phyloP scores from a whole-genome alignment of 176 grass and related monocot genomes.

The Puccinellia tenuiflora region DNA sequence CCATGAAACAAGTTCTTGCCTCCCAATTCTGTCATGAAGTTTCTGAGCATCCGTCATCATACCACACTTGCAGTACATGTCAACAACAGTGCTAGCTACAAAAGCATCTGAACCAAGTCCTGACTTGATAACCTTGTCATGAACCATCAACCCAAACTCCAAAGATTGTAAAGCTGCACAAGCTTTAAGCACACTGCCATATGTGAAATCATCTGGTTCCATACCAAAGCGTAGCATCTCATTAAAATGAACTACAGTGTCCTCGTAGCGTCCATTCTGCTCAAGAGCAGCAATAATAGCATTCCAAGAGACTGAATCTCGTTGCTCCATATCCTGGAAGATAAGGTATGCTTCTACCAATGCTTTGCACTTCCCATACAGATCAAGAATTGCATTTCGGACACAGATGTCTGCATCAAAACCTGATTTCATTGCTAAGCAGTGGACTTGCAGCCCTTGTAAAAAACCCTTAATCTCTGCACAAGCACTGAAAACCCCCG shows the following conservation, averaged over 20 bases:
- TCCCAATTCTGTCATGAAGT: conserved; percentile 65
- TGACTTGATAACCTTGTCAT: conserved; percentile 81
- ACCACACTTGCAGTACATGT: conserved; percentile 88
- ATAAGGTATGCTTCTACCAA: conserved; percentile 48
- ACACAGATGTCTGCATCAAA: conserved; percentile 57
- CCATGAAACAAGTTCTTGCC: conserved; percentile 57
- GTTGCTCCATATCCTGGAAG: conserved; percentile 69
- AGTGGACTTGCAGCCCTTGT: conserved; percentile 69
- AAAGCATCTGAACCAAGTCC: conserved; percentile 68
- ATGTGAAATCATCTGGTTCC: conserved; percentile 86
- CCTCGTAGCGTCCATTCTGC: conserved; percentile 59
- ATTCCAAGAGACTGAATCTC: conserved; percentile 86
- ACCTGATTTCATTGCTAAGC: conserved; percentile 58
- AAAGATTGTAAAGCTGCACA: conserved; percentile 70
- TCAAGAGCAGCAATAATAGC: conserved; percentile 74
- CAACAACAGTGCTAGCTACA: conserved; percentile 69
- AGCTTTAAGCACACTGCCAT: conserved; percentile 87
- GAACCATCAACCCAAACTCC: conserved; percentile 63
- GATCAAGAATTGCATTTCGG: conserved; percentile 65
- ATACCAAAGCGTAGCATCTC: conserved; percentile 63
- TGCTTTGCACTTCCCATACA: conserved; percentile 90
- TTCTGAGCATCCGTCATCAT: conserved; percentile 68
- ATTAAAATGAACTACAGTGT: conserved; percentile 61
- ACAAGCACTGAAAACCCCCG: conserved; percentile 71
- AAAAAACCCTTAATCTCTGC: conserved; percentile 56